Base-by-base conservation (phyloP, 2,329 filamentous ascomycete genomes). In the Chaetomiaceae sp. region DNA sequence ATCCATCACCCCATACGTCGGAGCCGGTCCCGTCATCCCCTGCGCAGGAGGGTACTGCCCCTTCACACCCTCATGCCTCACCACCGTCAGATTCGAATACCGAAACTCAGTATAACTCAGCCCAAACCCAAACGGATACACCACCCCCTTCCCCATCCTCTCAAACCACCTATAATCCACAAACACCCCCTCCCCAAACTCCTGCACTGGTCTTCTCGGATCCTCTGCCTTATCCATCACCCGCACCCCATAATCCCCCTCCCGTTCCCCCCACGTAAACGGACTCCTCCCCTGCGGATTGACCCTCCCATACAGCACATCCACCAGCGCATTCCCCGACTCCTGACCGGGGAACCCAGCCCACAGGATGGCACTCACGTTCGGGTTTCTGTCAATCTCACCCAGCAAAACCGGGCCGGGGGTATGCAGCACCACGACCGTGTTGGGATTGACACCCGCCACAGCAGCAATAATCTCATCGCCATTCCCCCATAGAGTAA, bases 141-240 rank as follows among this genome's bases (percentile, higher is more conserved):
- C 80, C 0, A 87, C 87, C 4, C 79, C 80, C 49, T 81, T 79
- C 59, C 79, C 70, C 7, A 67, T 67, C 61, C 76, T 74, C 67
- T 91, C 87, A 47, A 92, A 88, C 56, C 82, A 77, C 27, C 86
- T 79, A 71, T 89, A 89, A 68, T 94, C 89, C 62, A 94, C 89
- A 68, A 90, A 89, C 42, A 86, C 75, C 6, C 88, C 88, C 70
- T 92, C 88, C 3, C 74, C 73, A 64, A 90, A 94, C 59, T 85
- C 79, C 48, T 83, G 75, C 62, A 90, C 85, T 3, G 87, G 87
- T 19, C 81, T 80, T 29, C 64, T 27, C 23, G 55, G 55, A 33
- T 62, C 57, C 15, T 59, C 48, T 17, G 61, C 58, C 15, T 46
- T 50, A 64, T 84, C 87, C 57, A 90, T 72, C 37, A 91, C 75